A percentile compares a stretch with the other conserved stretches of the same genome.
These are phyloP conservation scores for Cyclostephanos invisitatus DNA, from an alignment of 108 stramenopile genomes.

Conservation along the genomic window DNA sequence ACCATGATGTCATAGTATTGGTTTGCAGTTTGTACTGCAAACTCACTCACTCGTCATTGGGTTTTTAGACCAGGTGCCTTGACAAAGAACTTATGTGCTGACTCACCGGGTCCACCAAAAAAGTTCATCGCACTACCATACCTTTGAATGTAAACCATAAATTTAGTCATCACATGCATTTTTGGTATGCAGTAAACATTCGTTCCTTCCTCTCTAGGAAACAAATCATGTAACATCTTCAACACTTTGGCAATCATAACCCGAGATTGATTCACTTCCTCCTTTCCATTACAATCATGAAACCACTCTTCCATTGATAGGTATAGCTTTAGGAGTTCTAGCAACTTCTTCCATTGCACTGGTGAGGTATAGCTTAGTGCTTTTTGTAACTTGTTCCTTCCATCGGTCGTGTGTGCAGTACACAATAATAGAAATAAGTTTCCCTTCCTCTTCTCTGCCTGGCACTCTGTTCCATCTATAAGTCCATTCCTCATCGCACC, in stretches of 20 bases:
- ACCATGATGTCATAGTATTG: too few species aligned
- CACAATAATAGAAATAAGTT: slow-evolving; percentile 6
- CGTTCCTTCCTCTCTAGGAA: slow-evolving; percentile 2
- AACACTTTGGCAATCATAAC: background rate
- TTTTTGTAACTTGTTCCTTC: background rate
- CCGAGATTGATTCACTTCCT: background rate
- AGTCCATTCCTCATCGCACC: background rate
- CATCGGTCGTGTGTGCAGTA: background rate
- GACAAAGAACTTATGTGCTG: background rate
- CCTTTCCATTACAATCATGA: background rate
- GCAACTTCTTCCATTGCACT: background rate
- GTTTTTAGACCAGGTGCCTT: background rate
- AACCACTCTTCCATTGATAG: slow-evolving; percentile 10
- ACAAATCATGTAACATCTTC: background rate
- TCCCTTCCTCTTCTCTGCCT: background rate
- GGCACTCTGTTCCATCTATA: background rate
- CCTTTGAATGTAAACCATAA: background rate
- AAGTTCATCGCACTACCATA: background rate
- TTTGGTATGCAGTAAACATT: background rate
- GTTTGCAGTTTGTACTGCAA: too few species aligned
- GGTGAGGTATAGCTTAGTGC: background rate
- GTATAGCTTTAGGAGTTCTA: slow-evolving; percentile 1
- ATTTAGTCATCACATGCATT: background rate
- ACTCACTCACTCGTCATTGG: background rate
- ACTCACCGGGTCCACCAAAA: background rate